A percentile compares a stretch with the other conserved stretches of the same genome.
These are phyloP conservation scores for Agrocybe praecox DNA, from an alignment of 768 basidiomycete genomes.

Conservation along the genomic window DNA sequence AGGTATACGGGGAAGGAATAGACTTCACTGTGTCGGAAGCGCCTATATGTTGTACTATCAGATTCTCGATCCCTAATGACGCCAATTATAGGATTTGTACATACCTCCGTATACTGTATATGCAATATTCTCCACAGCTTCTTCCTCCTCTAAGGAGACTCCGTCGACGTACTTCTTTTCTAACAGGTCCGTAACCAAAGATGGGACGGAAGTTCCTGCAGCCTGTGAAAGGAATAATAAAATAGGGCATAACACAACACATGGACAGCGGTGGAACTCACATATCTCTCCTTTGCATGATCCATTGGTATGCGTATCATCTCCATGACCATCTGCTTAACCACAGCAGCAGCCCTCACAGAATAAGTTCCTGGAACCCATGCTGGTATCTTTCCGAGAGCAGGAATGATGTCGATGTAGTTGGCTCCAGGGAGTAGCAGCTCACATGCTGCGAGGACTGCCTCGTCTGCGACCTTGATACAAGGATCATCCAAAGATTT, in stretches of 20 bases:
- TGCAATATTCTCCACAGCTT: slow-evolving; percentile 7
- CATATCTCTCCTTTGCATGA: slow-evolving; percentile 2
- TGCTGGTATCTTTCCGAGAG: slow-evolving; percentile 16
- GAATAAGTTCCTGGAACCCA: slow-evolving; percentile 21
- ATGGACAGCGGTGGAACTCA: neutral
- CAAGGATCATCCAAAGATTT: slow-evolving; percentile 11
- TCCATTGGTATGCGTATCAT: slow-evolving; percentile 11
- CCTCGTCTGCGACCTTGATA: slow-evolving; percentile 29
- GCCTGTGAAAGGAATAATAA: slow-evolving; percentile 1
- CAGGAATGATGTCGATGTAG: slow-evolving; percentile 15
- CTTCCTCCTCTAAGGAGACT: neutral
- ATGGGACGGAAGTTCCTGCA: slow-evolving; percentile 6
- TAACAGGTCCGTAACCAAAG: slow-evolving; percentile 11
- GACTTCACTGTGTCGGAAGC: slow-evolving; percentile 16
- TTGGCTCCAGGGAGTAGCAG: slow-evolving; percentile 9
- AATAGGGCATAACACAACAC: neutral
- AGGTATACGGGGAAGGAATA: neutral
- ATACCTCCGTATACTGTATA: slow-evolving; percentile 16
- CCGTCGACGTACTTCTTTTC: neutral
- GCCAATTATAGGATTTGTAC: neutral
- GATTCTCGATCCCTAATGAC: no score
- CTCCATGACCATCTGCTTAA: slow-evolving; percentile 14
- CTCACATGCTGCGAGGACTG: slow-evolving; percentile 21
- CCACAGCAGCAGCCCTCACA: slow-evolving; percentile 8
- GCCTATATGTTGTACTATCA: neutral